A percentile compares a stretch with the other conserved stretches of the same genome.
Evolutionary conservation across 306 rosid species (phyloP).

Genomic region (Corylus heterophylla): DNA sequence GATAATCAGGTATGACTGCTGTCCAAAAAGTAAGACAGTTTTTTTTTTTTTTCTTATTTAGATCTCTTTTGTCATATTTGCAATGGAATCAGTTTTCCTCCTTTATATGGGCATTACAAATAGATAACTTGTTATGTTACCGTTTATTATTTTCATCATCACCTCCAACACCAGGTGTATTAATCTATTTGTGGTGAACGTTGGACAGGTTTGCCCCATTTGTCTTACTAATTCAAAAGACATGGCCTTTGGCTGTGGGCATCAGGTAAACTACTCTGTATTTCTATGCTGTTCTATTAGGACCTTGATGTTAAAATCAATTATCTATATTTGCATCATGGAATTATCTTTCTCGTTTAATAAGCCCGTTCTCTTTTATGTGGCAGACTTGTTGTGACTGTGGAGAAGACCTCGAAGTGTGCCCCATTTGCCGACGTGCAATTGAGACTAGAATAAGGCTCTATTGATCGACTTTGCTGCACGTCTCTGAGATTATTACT

Average conservation of each 20-base stretch:
- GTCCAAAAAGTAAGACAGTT: conserved; percentile 14
- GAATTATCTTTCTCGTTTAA: neutral
- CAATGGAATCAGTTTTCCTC: neutral
- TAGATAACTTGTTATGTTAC: neutral
- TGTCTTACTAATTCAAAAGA: conserved; percentile 67
- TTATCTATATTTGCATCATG: neutral
- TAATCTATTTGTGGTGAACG: conserved; percentile 5
- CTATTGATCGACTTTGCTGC: conserved; percentile 36
- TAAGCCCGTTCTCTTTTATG: conserved; percentile 8
- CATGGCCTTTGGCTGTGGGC: conserved; percentile 92
- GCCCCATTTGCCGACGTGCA: conserved; percentile 77
- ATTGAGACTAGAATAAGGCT: conserved; percentile 71
- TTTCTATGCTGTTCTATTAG: conserved; percentile 17
- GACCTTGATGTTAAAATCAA: conserved; percentile 1
- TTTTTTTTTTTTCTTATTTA: neutral
- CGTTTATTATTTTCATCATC: neutral
- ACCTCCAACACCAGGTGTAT: conserved; percentile 8
- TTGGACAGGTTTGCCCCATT: conserved; percentile 70
- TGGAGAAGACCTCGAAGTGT: conserved; percentile 63
- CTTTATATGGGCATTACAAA: neutral
- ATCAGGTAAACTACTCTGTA: conserved; percentile 62
- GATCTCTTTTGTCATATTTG: neutral
- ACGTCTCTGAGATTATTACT: neutral
- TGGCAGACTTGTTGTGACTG: conserved; percentile 81
- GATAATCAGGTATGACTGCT: conserved; percentile 60